Base-by-base conservation (phyloP, 371 early-diverging fungal genomes). In the Sporodiniella umbellata region DNA sequence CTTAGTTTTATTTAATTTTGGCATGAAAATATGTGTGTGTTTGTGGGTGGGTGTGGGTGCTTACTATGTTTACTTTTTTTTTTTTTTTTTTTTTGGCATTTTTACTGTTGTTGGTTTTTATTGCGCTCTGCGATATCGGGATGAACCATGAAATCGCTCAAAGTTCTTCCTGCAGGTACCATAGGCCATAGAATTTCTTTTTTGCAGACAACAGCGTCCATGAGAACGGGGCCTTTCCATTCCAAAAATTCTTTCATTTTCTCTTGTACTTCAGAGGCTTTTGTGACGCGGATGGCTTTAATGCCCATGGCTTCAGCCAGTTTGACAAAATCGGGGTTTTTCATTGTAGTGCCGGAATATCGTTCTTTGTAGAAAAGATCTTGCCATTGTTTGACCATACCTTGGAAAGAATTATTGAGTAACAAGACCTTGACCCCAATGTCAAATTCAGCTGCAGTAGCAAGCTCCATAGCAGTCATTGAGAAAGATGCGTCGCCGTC, bases 321-420 rank as follows among this genome's bases (percentile, higher is more conserved):
- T 71, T 95, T 94, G 61, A 94, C 91, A 78, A 98, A 98, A 67
- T 98, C 95, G n/a, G 98, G 98, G 73, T 98, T 96, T 66, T 77
- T 78, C 98, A 98, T 98, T 24, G 64, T 66, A 0, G 98, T 96
- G 23, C 87, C 92, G 19, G 94, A 92, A 67, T 94, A 94, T 38
- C 98, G 84, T 72, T 93, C 84, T 62, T 94, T 91, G 62, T 96
- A 98, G 69, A 96, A 98, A 46, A 98, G 81, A 72, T 96, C 96
- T 71, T 96, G 96, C 98, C 98, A 96, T 76, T 97, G 98, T 77
- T 93, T 94, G 57, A 96, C 95, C 97, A 96, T 96, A 35, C 98
- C 98, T 72, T 98, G 98, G 92, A 95, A 98, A 48, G 93, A 93
- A 73, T 98, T 98, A 81, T 98, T 96, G 24, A 98, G 69, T 50